Evolutionary conservation across 2,329 filamentous ascomycete genomes (phyloP).

Genomic region (Raffaelea deltoideospora): DNA sequence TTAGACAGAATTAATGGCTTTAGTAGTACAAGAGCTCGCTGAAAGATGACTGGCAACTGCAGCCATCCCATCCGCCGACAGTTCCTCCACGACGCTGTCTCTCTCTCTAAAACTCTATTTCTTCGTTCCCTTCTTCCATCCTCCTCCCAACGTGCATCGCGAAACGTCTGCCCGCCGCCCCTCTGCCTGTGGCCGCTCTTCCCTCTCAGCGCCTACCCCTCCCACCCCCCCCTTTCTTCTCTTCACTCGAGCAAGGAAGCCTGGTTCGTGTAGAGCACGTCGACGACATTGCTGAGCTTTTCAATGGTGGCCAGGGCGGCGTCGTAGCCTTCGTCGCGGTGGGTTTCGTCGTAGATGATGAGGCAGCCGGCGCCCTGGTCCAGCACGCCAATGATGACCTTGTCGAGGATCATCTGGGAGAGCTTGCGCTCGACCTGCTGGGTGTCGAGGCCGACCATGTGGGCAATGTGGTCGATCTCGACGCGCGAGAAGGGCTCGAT

Average conservation of each 20-base stretch:
- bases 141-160: no score
- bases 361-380: constrained; percentile 96
- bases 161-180: no score
- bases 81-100: no score
- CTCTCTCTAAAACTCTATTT: no score
- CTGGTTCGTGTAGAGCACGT: constrained; percentile 95
- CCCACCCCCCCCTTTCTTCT: not conserved
- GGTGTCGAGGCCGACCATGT: constrained; percentile 93
- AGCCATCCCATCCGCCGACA: no score
- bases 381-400: constrained; percentile 93
- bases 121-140: no score
- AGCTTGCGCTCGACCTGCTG: constrained; percentile 96
- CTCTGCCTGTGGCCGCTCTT: not conserved
- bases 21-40: no score
- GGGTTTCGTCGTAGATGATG: constrained; percentile 91
- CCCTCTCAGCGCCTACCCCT: not conserved
- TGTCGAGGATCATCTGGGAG: constrained; percentile 98
- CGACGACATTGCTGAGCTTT: constrained; percentile 92
- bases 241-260: constrained; percentile 79
- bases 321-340: constrained; percentile 87
- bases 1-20: no score
- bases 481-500: constrained; percentile 97
- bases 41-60: no score
- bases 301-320: constrained; percentile 88
- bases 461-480: constrained; percentile 90